These are phyloP conservation scores for Aspergillus sp. DNA, from an alignment of 2,329 filamentous ascomycete species.

Conservation along the genomic window DNA sequence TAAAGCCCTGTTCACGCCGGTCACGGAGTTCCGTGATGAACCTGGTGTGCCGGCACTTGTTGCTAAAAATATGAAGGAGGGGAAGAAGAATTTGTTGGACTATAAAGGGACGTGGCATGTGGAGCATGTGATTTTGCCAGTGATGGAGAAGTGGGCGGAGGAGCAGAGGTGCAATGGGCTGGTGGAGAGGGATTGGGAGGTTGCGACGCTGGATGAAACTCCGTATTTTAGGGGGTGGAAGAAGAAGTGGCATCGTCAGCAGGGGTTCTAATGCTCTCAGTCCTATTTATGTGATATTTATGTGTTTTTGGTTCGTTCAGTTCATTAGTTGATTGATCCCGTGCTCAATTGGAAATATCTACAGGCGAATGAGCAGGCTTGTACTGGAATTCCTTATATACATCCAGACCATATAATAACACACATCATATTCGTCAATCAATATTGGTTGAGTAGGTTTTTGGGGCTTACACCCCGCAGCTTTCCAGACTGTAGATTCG, in stretches of 20 bases:
- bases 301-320: too few relatives aligned
- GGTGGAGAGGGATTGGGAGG: conserved; percentile 57
- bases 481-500: too few relatives aligned
- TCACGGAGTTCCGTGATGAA: conserved; percentile 64
- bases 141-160: conserved; percentile 54
- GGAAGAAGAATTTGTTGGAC: conserved; percentile 63
- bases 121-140: conserved; percentile 63
- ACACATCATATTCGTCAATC: not conserved
- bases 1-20: conserved; percentile 74
- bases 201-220: conserved; percentile 63
- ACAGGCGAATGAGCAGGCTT: not conserved
- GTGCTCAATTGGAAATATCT: not conserved
- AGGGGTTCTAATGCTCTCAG: conserved; percentile 46
- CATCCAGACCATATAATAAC: not conserved
- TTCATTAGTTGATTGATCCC: too few relatives aligned
- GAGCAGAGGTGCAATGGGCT: conserved; percentile 61
- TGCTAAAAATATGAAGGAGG: conserved; percentile 62
- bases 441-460: not conserved
- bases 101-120: conserved; percentile 81
- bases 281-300: not conserved
- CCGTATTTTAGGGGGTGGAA: conserved; percentile 74
- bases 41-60: conserved; percentile 64
- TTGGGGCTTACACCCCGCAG: not conserved
- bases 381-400: not conserved
- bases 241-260: conserved; percentile 61